Evolutionary conservation across 441 rosid species (phyloP).

Genomic region (Gossypium lobatum): DNA sequence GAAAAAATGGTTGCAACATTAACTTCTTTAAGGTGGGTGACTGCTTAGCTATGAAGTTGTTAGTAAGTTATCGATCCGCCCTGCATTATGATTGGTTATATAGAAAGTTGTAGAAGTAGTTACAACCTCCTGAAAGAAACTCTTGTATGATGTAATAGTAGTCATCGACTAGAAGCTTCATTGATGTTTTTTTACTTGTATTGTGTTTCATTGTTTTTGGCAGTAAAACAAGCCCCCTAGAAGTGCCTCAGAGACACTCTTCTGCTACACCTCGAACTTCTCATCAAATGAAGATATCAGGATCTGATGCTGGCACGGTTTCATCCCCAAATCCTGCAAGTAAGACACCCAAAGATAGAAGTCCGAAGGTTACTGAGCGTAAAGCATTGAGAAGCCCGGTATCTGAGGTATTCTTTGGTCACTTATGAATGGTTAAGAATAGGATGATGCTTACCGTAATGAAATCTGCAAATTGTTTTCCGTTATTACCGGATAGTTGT

Average conservation of each 20-base stretch:
- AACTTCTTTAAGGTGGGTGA: constrained; percentile 16
- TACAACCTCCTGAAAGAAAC: background rate
- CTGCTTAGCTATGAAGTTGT: constrained; percentile 15
- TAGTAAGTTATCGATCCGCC: constrained; percentile 5
- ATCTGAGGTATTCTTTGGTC: constrained; percentile 53
- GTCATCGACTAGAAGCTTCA: constrained; percentile 1
- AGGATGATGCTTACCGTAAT: background rate
- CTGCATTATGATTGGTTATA: background rate
- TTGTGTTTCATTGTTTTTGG: constrained; percentile 17
- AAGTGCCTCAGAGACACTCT: constrained; percentile 69
- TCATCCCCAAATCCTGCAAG: constrained; percentile 48
- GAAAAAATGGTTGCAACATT: constrained; percentile 19
- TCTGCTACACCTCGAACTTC: constrained; percentile 64
- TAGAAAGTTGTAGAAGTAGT: background rate
- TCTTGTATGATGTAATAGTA: constrained; percentile 1
- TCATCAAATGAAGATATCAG: constrained; percentile 55
- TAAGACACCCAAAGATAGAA: constrained; percentile 64
- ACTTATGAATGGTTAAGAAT: background rate
- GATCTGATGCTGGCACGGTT: constrained; percentile 39
- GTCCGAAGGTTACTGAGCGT: constrained; percentile 70
- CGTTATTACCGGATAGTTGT: background rate
- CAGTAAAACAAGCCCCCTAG: constrained; percentile 50
- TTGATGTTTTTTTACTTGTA: background rate
- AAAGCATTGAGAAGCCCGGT: constrained; percentile 60
- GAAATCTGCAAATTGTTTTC: background rate